Evolutionary conservation across 345 rosid genomes (phyloP), one percentile per base, ranked within the genome.

Genomic region (Lumnitzera racemosa): DNA sequence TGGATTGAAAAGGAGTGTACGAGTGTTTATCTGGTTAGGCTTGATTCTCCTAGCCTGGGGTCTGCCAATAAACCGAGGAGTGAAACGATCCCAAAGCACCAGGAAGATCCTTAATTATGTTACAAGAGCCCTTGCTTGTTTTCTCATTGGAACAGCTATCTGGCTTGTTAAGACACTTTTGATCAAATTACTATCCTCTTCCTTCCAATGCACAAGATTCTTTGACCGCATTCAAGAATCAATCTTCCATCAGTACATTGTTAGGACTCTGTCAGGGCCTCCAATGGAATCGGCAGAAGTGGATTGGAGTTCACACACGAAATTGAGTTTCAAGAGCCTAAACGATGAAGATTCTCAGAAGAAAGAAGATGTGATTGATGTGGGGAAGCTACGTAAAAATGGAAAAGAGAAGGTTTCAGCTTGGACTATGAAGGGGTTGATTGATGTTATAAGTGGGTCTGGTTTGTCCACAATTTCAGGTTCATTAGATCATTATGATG

Each of bases 191-290:
- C 59, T 82, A 29, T 79, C 88, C 48, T 72, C 91, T 59, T 74
- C 83, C 53, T 85, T 76, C 68, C 88, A 80, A 55, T 72, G 71
- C 62, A 65, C 62, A 0, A 71, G 83, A 73, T 85, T 85, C 75
- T 82, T 85, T 47, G 91, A 85, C 36, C 65, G 86, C 66, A 82
- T 80, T 72, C 88, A 85, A 51, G 91, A 85, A 46, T 76, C 88
- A 3, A 67, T 85, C 61, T 80, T 80, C 56, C 88, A 82, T 72
- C 91, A 82, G 63, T 82, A 76, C 57, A 61, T 85, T 56, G 76
- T 85, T 9, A 62, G 53, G 63, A 62, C 70, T 3, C 91, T 85
- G 16, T 85, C 86, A 0, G 84, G 88, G 6, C 91, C 81, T 62
- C 81, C 91, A 14, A 70, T 85, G 81, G 84, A 82, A 67, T 71